Conservation (phyloP, 2,329 filamentous ascomycete species). For the Beauveria sp. region DNA sequence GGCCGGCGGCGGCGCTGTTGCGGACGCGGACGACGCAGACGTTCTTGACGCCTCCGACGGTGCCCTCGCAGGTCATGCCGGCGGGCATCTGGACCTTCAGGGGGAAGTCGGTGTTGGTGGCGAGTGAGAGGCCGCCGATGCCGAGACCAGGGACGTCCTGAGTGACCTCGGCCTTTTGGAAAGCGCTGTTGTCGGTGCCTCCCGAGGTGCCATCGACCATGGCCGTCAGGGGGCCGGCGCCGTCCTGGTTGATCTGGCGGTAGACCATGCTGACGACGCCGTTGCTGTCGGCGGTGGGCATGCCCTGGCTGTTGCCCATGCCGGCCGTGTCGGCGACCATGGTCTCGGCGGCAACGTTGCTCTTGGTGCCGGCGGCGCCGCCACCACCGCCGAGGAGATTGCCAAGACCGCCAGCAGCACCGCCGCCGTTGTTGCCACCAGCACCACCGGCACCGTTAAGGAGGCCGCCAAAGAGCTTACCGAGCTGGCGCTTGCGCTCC, state of each 20-base stretch:
- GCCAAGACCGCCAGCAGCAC: constrained; percentile 24
- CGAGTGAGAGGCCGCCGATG: constrained; percentile 48
- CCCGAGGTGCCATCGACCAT: constrained; percentile 55
- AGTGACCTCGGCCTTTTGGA: constrained; percentile 50
- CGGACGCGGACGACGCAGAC: constrained; percentile 60
- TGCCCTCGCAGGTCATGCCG: constrained; percentile 60
- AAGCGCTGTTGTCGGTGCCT: constrained; percentile 52
- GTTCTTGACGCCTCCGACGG: constrained; percentile 48
- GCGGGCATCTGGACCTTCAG: constrained; percentile 56
- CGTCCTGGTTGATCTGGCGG: constrained; percentile 64
- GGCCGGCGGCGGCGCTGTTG: constrained; percentile 54
- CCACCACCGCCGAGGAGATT: constrained; percentile 21
- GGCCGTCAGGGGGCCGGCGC: constrained; percentile 55
- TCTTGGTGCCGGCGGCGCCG: constrained; percentile 27
- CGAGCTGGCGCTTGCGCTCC: constrained; percentile 22
- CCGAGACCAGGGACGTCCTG: constrained; percentile 53
- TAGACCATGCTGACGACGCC: constrained; percentile 54
- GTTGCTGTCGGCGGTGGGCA: constrained; percentile 53
- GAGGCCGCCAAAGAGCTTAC: constrained; percentile 22
- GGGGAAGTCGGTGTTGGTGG: constrained; percentile 56
- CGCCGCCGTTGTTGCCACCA: not conserved
- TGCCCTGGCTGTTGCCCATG: constrained; percentile 38
- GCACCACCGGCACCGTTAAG: constrained; percentile 10
- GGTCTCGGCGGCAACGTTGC: constrained; percentile 31
- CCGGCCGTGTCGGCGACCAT: constrained; percentile 45